Percentiles rank a stretch among this genome's conserved stretches.
Evolutionary conservation across 164 flowering plant species (phyloP).

Genomic region (Umbellularia californica): DNA sequence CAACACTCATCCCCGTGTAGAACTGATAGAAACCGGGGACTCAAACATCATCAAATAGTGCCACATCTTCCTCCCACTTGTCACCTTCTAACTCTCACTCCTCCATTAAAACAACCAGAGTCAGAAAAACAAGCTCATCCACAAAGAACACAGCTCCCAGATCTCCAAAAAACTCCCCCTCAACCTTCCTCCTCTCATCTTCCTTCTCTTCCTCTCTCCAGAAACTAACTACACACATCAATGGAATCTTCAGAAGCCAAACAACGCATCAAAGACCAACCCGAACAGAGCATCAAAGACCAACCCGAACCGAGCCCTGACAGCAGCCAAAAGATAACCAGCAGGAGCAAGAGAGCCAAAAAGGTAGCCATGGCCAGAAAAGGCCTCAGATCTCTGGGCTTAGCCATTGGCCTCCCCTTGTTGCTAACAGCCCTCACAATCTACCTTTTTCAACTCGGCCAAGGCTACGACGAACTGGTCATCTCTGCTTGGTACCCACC

Average conservation of each 20-base stretch:
- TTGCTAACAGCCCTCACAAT: slow-evolving; percentile 34
- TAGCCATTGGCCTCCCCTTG: slow-evolving; percentile 46
- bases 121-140: neutral
- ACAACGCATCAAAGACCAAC: slow-evolving; percentile 29
- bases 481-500: slow-evolving; percentile 50
- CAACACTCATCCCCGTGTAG: neutral
- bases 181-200: neutral
- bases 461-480: slow-evolving; percentile 11
- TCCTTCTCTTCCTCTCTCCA: neutral
- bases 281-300: slow-evolving; percentile 1
- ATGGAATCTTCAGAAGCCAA: slow-evolving; percentile 16
- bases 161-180: neutral
- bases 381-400: slow-evolving; percentile 57
- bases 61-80: neutral
- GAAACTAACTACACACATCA: neutral
- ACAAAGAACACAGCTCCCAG: neutral
- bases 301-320: slow-evolving; percentile 4
- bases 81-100: neutral
- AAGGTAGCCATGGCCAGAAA: slow-evolving; percentile 57
- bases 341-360: slow-evolving; percentile 19
- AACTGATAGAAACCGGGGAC: neutral
- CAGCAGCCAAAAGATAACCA: neutral
- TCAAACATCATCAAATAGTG: neutral
- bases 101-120: neutral
- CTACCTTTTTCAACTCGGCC: slow-evolving; percentile 29